A percentile compares a stretch with the other conserved stretches of the same genome.
These are phyloP conservation scores for Candida xyloterini DNA, from an alignment of 805 yeast species.

Conservation along the genomic window DNA sequence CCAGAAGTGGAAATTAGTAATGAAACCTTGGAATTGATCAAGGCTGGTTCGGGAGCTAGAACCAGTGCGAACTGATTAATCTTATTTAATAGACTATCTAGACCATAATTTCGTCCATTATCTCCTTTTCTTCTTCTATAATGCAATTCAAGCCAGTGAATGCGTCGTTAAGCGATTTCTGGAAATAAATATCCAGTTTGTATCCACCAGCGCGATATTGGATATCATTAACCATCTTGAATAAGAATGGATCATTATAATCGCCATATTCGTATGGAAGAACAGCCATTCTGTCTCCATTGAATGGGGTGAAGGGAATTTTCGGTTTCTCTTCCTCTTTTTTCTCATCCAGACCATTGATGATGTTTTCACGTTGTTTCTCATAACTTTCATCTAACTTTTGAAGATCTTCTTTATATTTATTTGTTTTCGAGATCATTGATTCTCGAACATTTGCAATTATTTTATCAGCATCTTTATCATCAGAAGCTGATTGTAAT, in stretches of 20 bases:
- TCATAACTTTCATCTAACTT: constrained; percentile 32
- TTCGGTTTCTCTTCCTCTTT: constrained; percentile 28
- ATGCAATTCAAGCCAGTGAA: constrained; percentile 86
- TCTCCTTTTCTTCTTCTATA: constrained; percentile 54
- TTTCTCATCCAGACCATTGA: constrained; percentile 26
- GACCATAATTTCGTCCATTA: constrained; percentile 4
- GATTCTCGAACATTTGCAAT: constrained; percentile 51
- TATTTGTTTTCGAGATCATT: constrained; percentile 60
- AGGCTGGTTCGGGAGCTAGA: constrained; percentile 74
- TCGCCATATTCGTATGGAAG: constrained; percentile 44
- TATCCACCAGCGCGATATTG: constrained; percentile 87
- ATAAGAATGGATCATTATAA: constrained; percentile 62
- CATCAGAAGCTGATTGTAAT: constrained; percentile 36
- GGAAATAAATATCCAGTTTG: constrained; percentile 63
- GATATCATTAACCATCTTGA: constrained; percentile 41
- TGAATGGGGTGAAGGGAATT: constrained; percentile 87
- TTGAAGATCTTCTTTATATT: constrained; percentile 58
- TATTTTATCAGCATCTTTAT: constrained; percentile 40
- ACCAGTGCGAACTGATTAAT: constrained; percentile 46
- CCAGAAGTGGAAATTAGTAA: constrained; percentile 57
- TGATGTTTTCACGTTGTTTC: constrained; percentile 28
- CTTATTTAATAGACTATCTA: constrained; percentile 2
- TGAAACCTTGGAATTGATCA: constrained; percentile 55
- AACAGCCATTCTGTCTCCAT: constrained; percentile 72
- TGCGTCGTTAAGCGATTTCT: constrained; percentile 80